Evolutionary conservation across 2,329 filamentous ascomycete species (phyloP), one percentile per base, ranked within the genome.

Genomic region (Pseudopithomyces maydicus): DNA sequence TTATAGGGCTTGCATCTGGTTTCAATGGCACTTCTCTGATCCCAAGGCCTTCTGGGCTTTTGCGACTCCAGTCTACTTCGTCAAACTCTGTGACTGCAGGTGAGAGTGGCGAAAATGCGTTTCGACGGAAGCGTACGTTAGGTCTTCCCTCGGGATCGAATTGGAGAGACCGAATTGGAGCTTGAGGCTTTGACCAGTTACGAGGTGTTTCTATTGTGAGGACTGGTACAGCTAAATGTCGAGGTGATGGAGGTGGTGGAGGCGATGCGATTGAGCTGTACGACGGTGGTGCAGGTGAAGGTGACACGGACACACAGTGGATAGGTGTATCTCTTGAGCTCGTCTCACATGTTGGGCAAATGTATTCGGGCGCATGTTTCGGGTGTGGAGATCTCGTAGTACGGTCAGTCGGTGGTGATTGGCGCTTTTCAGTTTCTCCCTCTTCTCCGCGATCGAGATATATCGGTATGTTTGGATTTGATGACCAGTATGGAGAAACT

Each of bases 251-350:
- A 19, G 29, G 20, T 23, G 11, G 42, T n/a, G 46, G 43, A 14
- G 11, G 42, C 11, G 46, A 36, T 15, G 41, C 7, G n/a, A 55
- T 20, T 12, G 52, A 52, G 32, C 29, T 55, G 29, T 58, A 58
- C 2, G 56, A 44, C 11, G 56, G 56, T 17, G 56, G 56, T 20
- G 56, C 29, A 4, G 46, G 19, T 6, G 56, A 43, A 14, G 52
- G 46, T 2, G 46, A 23, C n/a, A 52, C 22, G 14, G 56, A 58
- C 10, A 58, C 47, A 33, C 56, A 58, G 42, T 58, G 56, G 22
- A 58, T 58, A 19, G 56, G 56, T 23, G 54, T 54, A 32, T 58
- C 56, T 52, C 48, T 52, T 20, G 56, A 58, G 38, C 43, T 58
- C 2, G 48, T 49, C 6, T 54, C 48, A 29, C 56, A 58, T 12